phyloP scores from a whole-genome alignment of 2,329 filamentous ascomycete species.

The Sporothrix globosa region DNA sequence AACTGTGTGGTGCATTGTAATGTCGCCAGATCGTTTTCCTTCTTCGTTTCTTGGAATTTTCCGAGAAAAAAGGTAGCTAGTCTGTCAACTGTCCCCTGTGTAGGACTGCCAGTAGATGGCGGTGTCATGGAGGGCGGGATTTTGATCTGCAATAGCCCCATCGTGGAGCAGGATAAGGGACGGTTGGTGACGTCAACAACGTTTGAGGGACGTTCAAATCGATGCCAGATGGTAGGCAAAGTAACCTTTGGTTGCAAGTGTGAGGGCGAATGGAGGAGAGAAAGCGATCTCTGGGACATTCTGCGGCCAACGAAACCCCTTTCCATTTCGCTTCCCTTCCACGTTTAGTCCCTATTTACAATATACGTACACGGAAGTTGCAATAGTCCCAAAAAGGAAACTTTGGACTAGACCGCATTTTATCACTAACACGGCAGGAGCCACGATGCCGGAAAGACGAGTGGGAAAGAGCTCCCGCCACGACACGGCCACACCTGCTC shows the following conservation, averaged over 20 bases:
- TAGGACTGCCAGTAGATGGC: neutral
- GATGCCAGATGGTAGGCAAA: neutral
- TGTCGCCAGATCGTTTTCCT: conserved; percentile 23
- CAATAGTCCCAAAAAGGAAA: neutral
- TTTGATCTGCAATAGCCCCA: conserved; percentile 19
- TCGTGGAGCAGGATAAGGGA: neutral
- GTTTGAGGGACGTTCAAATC: neutral
- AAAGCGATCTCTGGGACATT: neutral
- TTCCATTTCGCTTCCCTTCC: neutral
- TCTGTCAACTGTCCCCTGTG: conserved; percentile 31
- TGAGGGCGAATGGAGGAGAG: neutral
- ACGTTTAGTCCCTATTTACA: neutral
- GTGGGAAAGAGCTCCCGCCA: neutral
- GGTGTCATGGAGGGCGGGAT: conserved; percentile 23
- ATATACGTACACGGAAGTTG: neutral
- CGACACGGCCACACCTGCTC: neutral
- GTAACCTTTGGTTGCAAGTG: too few species aligned
- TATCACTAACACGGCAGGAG: conserved; percentile 16
- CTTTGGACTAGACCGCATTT: neutral
- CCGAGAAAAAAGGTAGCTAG: conserved; percentile 34
- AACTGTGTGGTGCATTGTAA: conserved; percentile 31
- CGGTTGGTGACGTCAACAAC: conserved; percentile 7
- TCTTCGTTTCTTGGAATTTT: conserved; percentile 34
- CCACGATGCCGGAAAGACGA: conserved; percentile 15
- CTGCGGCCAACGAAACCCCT: neutral